Conservation (phyloP, 345 rosid genomes). For the rapeseed (Brassica napus) region Da-Ae NC_063438.1:4450001-4450500, state of each 20-base stretch:
- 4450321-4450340: not conserved
- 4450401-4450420: not conserved
- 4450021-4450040: constrained; percentile 18
- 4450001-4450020: constrained; percentile 18
- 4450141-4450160: constrained; percentile 13
- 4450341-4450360: not conserved
- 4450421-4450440: too few species aligned
- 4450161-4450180: not conserved
- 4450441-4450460: too few species aligned
- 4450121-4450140: constrained; percentile 31
- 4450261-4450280: not conserved
- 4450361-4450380: not conserved
- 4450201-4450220: not conserved
- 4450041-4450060: constrained; percentile 35
- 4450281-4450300: not conserved
- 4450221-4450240: too few species aligned
- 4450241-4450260: not conserved
- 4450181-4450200: not conserved
- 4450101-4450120: constrained; percentile 35
- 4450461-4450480: too few species aligned
- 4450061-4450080: constrained; percentile 39
- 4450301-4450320: not conserved
- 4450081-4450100: constrained; percentile 28
- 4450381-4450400: not conserved
- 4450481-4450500: too few species aligned